Base-by-base conservation (phyloP, 495 filamentous ascomycete genomes). In the Umbilicaria muhlenbergii region DNA sequence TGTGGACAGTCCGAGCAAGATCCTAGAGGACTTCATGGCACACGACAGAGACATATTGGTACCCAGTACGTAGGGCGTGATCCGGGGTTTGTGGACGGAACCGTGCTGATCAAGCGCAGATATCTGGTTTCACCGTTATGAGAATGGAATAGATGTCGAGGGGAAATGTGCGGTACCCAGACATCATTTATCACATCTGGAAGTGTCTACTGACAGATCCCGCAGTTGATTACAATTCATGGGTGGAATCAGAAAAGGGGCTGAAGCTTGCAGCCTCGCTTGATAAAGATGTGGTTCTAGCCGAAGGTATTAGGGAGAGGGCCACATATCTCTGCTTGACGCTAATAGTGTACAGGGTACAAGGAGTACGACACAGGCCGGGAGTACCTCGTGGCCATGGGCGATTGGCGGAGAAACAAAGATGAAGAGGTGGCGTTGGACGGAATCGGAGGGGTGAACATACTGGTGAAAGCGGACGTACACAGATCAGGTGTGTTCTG, bases 201-300 rank as follows among this genome's bases (percentile, higher is more conserved):
- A 39, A 57, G 37, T 24, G 15, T 40, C 34, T 31, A 11, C 45
- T 21, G 39, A 54, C 55, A 44, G 52, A 15, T 44, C 37, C 10
- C 31, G 17, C 51, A 94, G 86, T 95, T 54, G 91, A 98, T 59
- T 98, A 96, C 66, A 98, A 98, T 65, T 98, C 91, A 0, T 98
- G 91, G 91, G 78, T 93, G 52, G 91, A 98, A 67, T 92, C 91
- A 14, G 77, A 82, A 36, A 80, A 86, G 58, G 88, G 68, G 42
- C 75, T 79, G 14, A 80, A 75, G 46, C 70, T 95, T 37, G 74
- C 81, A 11, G 59, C 71, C 11, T 75, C 67, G 31, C 71, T 94
- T n/a, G 64, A 77, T 45, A 83, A 84, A 56, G 79, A 94, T 52
- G 65, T 78, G 32, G 69, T 98, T 49, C 62, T 98, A 31, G 91